Percentiles rank a stretch among this genome's conserved stretches.
Conservation (phyloP, 2,329 filamentous ascomycete species). For the Zelopaecilomyces penicillatus region DNA sequence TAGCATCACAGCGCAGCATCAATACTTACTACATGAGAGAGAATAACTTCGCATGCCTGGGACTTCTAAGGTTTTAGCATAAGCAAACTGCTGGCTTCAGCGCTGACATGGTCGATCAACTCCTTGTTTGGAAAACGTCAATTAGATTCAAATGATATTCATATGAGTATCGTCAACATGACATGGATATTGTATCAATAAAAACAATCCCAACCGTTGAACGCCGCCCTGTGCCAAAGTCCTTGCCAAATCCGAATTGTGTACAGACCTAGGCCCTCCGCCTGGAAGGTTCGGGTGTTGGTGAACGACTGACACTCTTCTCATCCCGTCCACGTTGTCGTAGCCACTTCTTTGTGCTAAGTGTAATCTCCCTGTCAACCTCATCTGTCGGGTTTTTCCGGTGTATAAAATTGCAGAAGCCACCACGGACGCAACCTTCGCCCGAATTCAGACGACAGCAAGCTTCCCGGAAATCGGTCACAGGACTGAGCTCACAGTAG, state of each 20-base stretch:
- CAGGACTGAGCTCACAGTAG: conserved; percentile 94
- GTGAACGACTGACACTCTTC: conserved; percentile 72
- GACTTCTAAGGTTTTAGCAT: conserved; percentile 7
- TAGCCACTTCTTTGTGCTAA: conserved; percentile 95
- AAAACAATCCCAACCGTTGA: conserved; percentile 12
- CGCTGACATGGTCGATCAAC: conserved; percentile 1
- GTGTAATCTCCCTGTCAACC: conserved; percentile 76
- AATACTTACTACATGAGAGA: conserved; percentile 8
- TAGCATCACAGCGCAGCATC: conserved; percentile 8
- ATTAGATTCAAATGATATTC: conserved; percentile 6
- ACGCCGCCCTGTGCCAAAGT: conserved; percentile 15
- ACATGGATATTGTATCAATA: conserved; percentile 8
- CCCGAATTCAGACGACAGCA: conserved; percentile 92
- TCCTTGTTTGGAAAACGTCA: conserved; percentile 5
- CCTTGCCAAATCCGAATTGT: conserved; percentile 1
- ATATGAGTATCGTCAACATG: conserved; percentile 10
- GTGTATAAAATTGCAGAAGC: conserved; percentile 99
- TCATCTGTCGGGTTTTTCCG: conserved; percentile 88
- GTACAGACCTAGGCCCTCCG: conserved; percentile 50
- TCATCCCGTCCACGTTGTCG: conserved; percentile 75
- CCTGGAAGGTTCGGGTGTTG: conserved; percentile 75
- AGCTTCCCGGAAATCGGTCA: conserved; percentile 96
- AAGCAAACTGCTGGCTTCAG: conserved; percentile 8
- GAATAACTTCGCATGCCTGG: conserved; percentile 5
- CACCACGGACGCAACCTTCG: conserved; percentile 89